phyloP scores from a whole-genome alignment of 2,329 filamentous ascomycete genomes.

The Cryphonectria nitschkei region DNA sequence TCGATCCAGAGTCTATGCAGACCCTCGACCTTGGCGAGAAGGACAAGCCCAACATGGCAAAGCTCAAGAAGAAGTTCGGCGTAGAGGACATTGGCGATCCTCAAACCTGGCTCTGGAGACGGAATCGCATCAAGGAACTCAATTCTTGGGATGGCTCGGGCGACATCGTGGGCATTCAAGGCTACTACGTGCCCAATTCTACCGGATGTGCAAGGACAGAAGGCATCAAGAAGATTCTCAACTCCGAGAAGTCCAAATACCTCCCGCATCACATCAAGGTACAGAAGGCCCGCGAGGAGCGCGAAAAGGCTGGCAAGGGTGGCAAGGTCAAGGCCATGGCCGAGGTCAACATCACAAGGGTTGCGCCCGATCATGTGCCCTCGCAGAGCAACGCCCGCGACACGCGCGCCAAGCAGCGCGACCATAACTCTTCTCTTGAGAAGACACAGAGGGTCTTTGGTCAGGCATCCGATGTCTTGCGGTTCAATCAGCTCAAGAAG shows the following conservation, averaged over 20 bases:
- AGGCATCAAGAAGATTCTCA: conserved; percentile 91
- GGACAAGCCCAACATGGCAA: conserved; percentile 54
- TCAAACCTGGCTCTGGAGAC: conserved; percentile 61
- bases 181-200: conserved; percentile 81
- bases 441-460: conserved; percentile 88
- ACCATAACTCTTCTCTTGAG: conserved; percentile 91
- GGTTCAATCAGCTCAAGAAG: conserved; percentile 99
- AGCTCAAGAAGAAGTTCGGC: conserved; percentile 53
- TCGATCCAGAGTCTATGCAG: conserved; percentile 51
- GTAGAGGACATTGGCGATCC: conserved; percentile 51
- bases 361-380: conserved; percentile 77
- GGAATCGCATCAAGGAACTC: conserved; percentile 58
- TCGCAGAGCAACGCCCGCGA: conserved; percentile 90
- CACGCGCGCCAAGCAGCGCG: conserved; percentile 93
- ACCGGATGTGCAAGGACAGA: conserved; percentile 90
- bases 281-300: conserved; percentile 85
- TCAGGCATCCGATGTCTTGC: conserved; percentile 85
- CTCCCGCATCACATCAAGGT: conserved; percentile 97
- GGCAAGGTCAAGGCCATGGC: conserved; percentile 68
- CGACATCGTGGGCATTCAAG: conserved; percentile 51
- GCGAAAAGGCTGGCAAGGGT: conserved; percentile 70
- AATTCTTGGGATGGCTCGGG: conserved; percentile 46
- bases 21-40: conserved; percentile 46
- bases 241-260: conserved; percentile 98
- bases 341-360: conserved; percentile 71